phyloP scores from a whole-genome alignment of 2,329 filamentous ascomycete genomes.

The Cyclaneusma minus region DNA sequence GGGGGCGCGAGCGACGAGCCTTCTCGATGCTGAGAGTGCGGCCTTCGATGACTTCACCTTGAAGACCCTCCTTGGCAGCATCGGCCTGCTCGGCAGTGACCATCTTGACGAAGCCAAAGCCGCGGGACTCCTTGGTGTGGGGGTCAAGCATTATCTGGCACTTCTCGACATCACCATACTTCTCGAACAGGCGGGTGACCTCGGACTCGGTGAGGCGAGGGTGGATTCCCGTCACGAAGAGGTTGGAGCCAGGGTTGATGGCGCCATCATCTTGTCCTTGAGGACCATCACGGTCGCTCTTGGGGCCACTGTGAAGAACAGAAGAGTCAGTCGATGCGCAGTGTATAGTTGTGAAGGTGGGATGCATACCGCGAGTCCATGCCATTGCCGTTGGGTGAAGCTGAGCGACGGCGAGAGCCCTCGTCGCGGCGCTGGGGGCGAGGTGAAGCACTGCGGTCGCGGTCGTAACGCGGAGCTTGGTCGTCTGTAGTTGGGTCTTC shows the following conservation, averaged over 20 bases:
- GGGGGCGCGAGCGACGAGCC: constrained; percentile 84
- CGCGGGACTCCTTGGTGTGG: constrained; percentile 95
- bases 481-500: constrained; percentile 32
- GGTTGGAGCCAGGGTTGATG: constrained; percentile 87
- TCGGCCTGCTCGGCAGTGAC: constrained; percentile 87
- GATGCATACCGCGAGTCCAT: constrained; percentile 25
- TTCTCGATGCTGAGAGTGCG: constrained; percentile 97
- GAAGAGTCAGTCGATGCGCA: constrained; percentile 4
- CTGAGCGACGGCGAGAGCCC: constrained; percentile 39
- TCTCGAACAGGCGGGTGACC: constrained; percentile 90
- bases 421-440: constrained; percentile 42
- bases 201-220: constrained; percentile 80
- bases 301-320: constrained; percentile 24
- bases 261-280: constrained; percentile 56
- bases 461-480: constrained; percentile 48
- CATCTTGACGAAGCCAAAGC: constrained; percentile 99
- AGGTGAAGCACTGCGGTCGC: constrained; percentile 51
- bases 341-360: constrained; percentile 3
- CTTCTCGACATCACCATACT: constrained; percentile 97
- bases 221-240: constrained; percentile 97
- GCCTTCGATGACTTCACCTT: constrained; percentile 89
- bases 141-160: constrained; percentile 99
- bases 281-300: constrained; percentile 32
- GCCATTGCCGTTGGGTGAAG: constrained; percentile 39
- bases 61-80: constrained; percentile 87